Evolutionary conservation across 1,139 yeast genomes (phyloP), one percentile per base, ranked within the genome.

Genomic region (Arxiozyma slooffiae): DNA sequence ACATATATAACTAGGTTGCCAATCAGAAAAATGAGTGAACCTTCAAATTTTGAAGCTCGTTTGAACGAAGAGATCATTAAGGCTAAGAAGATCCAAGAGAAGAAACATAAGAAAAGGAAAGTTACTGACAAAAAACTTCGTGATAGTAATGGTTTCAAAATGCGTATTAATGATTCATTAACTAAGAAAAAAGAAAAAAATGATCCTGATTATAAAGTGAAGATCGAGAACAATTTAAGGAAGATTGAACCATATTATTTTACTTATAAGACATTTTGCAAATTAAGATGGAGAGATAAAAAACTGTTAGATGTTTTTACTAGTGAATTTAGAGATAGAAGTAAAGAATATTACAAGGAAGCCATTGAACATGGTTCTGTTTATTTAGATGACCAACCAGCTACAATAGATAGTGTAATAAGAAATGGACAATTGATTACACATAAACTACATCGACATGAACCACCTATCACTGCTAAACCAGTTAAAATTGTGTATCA

Each of bases 231-330:
- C 0, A 70, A 77, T 1, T 70, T 87, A 50, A 72, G 97, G 44
- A 73, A 85, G 54, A 88, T 92, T 1, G 76, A 81, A 1, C 97
- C 98, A 0, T 94, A 92, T 64, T 85, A 77, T 63, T 92, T 81
- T 70, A 89, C 96, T 0, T 90, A 92, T 63, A 73, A 87, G 66
- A 94, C 99, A 0, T 87, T 85, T 64, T 90, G 97, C 68, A 94
- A 94, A 65, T 70, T 78, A 63, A 75, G 99, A 60, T 94, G 99
- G 99, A 76, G 92, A 59, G 94, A 85, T 62, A 72, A 88, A 17
- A 80, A 80, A 38, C 68, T 94, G 47, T 58, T 88, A 23, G 97
- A 92, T 53, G 79, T 94, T 4, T 92, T 94, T 61, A 72, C 81
- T 1, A 76, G 77, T 38, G 99, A 94, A 65, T 94, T 94, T 63